Evolutionary conservation across 768 basidiomycete genomes (phyloP).

Genomic region (Strobilomyces confusus): DNA sequence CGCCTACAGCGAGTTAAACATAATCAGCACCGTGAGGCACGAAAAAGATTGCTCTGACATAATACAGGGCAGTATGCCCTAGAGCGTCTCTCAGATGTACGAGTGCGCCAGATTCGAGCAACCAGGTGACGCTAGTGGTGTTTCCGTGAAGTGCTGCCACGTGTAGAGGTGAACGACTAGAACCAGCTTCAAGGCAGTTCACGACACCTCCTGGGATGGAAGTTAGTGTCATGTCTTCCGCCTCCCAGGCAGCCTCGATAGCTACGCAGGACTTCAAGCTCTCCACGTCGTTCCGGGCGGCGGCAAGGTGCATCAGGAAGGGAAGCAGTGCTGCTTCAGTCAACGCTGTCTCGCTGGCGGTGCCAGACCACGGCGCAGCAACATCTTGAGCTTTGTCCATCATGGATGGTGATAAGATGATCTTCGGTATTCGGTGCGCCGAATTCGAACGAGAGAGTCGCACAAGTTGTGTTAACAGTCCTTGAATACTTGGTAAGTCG

Average conservation of each 20-base stretch:
- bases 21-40: neutral
- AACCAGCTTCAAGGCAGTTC: constrained; percentile 67
- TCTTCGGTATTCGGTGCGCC: constrained; percentile 34
- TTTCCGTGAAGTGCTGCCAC: constrained; percentile 72
- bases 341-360: constrained; percentile 67
- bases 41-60: constrained; percentile 42
- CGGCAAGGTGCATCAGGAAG: constrained; percentile 75
- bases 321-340: constrained; percentile 72
- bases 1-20: constrained; percentile 42
- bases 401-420: constrained; percentile 30
- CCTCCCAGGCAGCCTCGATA: constrained; percentile 24
- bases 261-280: constrained; percentile 57
- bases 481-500: constrained; percentile 58
- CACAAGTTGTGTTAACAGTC: constrained; percentile 63
- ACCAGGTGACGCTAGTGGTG: constrained; percentile 34
- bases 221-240: constrained; percentile 14
- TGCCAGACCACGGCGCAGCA: constrained; percentile 72
- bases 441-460: constrained; percentile 52
- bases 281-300: constrained; percentile 63
- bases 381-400: constrained; percentile 41
- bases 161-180: constrained; percentile 74
- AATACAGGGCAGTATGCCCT: constrained; percentile 82
- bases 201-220: constrained; percentile 62
- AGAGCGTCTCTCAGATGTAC: constrained; percentile 78
- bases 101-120: constrained; percentile 71